Evolutionary conservation across 2,329 filamentous ascomycete species (phyloP).

Genomic region (Dothistroma pini): DNA sequence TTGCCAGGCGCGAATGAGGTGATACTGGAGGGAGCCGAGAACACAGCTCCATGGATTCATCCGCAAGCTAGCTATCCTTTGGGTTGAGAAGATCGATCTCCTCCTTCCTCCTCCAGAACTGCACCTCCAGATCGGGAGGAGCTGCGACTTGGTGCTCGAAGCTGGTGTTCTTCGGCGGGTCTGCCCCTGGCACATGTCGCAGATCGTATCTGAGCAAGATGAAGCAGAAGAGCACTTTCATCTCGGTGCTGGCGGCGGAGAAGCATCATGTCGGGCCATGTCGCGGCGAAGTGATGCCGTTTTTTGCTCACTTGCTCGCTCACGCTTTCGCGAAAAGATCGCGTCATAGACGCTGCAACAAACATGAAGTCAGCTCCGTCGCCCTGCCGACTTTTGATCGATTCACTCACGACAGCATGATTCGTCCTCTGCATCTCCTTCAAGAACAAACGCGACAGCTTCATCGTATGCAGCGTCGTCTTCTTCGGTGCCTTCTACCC

Average conservation of each 20-base stretch:
- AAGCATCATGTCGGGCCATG: slow-evolving; percentile 30
- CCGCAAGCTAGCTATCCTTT: background rate
- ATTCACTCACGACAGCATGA: too few species aligned
- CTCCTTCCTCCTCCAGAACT: background rate
- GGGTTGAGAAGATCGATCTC: background rate
- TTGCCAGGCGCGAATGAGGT: too few species aligned
- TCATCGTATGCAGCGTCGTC: too few species aligned
- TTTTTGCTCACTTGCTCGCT: background rate
- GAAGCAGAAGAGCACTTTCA: slow-evolving; percentile 33
- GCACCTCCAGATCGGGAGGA: background rate
- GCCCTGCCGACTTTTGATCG: too few species aligned
- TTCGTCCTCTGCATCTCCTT: too few species aligned
- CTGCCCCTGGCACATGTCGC: background rate
- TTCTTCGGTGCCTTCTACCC: too few species aligned
- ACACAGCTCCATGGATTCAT: background rate
- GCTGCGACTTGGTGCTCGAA: background rate
- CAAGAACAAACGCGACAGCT: too few species aligned
- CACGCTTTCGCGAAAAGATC: background rate
- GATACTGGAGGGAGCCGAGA: background rate
- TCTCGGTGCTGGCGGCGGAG: slow-evolving; percentile 34
- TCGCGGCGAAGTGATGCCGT: slow-evolving; percentile 11
- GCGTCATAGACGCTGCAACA: too few species aligned
- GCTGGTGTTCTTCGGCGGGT: background rate
- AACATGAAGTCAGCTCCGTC: too few species aligned
- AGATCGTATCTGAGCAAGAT: slow-evolving; percentile 35